A percentile compares a stretch with the other conserved stretches of the same genome.
phyloP scores from a whole-genome alignment of 495 filamentous ascomycete species.

The Astrothelium subdiscretum region DNA sequence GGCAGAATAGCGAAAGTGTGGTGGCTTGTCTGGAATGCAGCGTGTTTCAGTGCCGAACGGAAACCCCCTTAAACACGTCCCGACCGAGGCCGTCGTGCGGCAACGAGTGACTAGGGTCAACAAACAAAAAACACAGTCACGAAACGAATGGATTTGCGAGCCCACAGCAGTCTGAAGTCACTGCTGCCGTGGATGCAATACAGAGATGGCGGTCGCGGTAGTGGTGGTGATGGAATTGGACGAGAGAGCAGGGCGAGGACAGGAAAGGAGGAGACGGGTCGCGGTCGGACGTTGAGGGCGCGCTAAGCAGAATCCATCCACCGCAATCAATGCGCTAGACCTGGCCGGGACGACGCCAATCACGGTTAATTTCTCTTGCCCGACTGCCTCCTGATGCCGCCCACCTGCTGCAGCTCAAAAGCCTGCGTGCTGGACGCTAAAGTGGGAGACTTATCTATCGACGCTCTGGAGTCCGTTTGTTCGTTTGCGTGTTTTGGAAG shows the following conservation, averaged over 20 bases:
- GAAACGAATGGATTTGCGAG: neutral
- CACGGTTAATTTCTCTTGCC: neutral
- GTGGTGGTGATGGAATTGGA: neutral
- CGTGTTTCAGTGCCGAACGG: neutral
- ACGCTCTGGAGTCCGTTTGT: too few relatives aligned
- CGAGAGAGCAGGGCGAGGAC: neutral
- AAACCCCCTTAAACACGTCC: neutral
- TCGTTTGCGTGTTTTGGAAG: too few relatives aligned
- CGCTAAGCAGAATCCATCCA: neutral
- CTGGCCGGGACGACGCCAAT: neutral
- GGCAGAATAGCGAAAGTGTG: neutral
- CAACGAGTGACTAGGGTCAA: slow-evolving; percentile 1
- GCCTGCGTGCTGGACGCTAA: neutral
- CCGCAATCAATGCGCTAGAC: neutral
- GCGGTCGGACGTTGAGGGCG: neutral
- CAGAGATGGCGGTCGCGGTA: neutral
- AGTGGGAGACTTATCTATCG: neutral
- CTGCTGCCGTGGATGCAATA: neutral
- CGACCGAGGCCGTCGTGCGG: neutral
- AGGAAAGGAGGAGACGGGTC: slow-evolving; percentile 1
- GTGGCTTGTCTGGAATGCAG: neutral
- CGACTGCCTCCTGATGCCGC: neutral
- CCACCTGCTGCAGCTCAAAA: neutral
- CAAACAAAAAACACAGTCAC: neutral
- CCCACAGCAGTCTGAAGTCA: neutral